Evolutionary conservation across 2,329 filamentous ascomycete species (phyloP), one percentile per base, ranked within the genome.

Genomic region (Cercospora janseana): DNA sequence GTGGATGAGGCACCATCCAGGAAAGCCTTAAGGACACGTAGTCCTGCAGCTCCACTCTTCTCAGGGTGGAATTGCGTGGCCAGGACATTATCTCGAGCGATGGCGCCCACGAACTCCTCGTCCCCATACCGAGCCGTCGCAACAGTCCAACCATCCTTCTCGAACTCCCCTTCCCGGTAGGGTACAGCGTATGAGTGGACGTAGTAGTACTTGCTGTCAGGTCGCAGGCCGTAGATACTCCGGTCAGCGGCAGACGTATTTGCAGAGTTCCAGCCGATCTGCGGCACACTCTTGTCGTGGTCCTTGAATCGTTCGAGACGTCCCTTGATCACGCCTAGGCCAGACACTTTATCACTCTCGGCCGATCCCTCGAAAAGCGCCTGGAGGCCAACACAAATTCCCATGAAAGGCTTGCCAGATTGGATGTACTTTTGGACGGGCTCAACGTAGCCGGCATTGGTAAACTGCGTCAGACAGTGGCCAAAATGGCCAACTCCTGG

Each of bases 201-300:
- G 67, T 98, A 98, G 74, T 98, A 98, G 76, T 98, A 98, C 71
- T 97, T 98, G 66, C 88, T 95, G 46, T 79, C 78, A 0, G 88
- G 84, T 21, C 80, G 76, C 46, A 98, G 73, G 50, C 87, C 90
- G 69, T 92, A 96, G 51, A 97, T 79, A 60, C 76, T 80, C 56
- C 80, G 53, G 69, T 73, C 53, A 63, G 72, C 59, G 54, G 70
- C 62, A 55, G 71, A 67, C 1, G 85, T 82, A 62, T 84, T 85
- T 35, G 94, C 93, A 60, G 85, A 90, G 72, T 98, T 98, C 93
- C 93, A 98, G 48, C 93, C 93, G 69, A 98, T 98, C 72, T 98
- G 94, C 29, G 93, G 93, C n/a, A 98, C 94, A 28, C 90, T 85
- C 73, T 97, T 97, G 63, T 80, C 75, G 24, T 71, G 69, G 67